Conservation (phyloP, 345 rosid genomes). For the Garcia nutans region DNA sequence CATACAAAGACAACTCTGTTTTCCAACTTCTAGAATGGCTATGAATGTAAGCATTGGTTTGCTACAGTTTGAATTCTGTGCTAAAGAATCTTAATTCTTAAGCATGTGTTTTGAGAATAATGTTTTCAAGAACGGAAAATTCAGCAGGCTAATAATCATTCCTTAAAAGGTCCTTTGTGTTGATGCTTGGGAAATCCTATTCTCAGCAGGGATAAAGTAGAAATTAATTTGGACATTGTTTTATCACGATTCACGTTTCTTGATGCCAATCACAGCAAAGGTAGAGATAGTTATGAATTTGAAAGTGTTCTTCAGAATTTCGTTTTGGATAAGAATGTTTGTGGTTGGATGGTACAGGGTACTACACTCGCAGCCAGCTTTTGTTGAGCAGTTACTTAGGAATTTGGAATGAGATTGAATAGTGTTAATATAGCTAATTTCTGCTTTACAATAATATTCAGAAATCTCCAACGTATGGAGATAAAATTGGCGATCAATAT, state of each 20-base stretch:
- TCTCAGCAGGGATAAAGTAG: not conserved
- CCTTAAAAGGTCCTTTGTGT: not conserved
- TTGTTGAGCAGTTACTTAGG: not conserved
- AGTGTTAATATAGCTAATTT: not conserved
- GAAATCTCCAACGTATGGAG: not conserved
- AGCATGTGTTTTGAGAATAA: not conserved
- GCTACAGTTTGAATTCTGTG: not conserved
- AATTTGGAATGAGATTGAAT: not conserved
- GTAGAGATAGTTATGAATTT: not conserved
- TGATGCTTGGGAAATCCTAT: not conserved
- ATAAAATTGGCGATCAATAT: slow-evolving; percentile 4
- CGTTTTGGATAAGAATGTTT: not conserved
- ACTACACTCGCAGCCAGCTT: not conserved
- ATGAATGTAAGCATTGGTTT: not conserved
- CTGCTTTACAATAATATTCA: not conserved
- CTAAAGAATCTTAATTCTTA: not conserved
- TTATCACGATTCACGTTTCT: not conserved
- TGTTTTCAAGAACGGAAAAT: no score
- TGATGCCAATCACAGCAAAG: not conserved
- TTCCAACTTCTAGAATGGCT: not conserved
- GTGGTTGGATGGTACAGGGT: not conserved
- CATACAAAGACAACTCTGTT: not conserved
- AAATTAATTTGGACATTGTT: not conserved
- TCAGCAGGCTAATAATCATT: not conserved
- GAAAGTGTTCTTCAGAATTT: not conserved